phyloP scores from a whole-genome alignment of 2,329 filamentous ascomycete genomes.

The Corinectria fuckeliana region DNA sequence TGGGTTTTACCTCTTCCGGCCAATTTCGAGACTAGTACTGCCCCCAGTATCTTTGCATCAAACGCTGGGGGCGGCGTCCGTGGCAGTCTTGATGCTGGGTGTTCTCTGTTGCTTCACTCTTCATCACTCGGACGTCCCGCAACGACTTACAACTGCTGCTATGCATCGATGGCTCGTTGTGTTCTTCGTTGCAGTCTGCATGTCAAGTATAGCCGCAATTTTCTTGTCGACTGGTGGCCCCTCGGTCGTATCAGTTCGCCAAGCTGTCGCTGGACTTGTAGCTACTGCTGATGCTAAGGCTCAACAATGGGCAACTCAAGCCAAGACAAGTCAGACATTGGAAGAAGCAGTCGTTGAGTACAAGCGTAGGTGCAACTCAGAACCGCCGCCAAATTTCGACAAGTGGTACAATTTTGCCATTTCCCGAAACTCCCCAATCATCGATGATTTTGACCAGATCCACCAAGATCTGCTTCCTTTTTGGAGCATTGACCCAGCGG shows the following conservation, averaged over 20 bases:
- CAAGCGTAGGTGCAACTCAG: conserved; percentile 56
- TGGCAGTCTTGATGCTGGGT: no score
- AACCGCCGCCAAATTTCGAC: conserved; percentile 80
- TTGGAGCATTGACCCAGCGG: conserved; percentile 72
- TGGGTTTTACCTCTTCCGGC: conserved; percentile 3
- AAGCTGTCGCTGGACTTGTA: conserved; percentile 23
- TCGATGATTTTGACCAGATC: conserved; percentile 81
- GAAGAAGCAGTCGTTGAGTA: conserved; percentile 50
- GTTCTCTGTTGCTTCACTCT: no score
- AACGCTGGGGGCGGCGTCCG: neutral
- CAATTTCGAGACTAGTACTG: conserved; percentile 1
- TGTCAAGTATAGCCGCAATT: conserved; percentile 5
- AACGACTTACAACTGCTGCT: no score
- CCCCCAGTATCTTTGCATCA: neutral
- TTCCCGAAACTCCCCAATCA: conserved; percentile 64
- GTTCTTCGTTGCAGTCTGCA: neutral
- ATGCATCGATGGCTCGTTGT: no score
- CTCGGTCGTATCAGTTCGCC: neutral
- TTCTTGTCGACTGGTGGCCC: neutral
- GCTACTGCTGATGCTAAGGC: conserved; percentile 15
- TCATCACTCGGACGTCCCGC: no score
- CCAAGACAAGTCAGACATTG: conserved; percentile 28
- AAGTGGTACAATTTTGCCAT: conserved; percentile 80
- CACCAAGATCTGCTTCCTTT: conserved; percentile 76
- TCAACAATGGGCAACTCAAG: conserved; percentile 27